Base-by-base conservation (phyloP, 2,329 filamentous ascomycete species). In the Chaetomium globosum region DNA sequence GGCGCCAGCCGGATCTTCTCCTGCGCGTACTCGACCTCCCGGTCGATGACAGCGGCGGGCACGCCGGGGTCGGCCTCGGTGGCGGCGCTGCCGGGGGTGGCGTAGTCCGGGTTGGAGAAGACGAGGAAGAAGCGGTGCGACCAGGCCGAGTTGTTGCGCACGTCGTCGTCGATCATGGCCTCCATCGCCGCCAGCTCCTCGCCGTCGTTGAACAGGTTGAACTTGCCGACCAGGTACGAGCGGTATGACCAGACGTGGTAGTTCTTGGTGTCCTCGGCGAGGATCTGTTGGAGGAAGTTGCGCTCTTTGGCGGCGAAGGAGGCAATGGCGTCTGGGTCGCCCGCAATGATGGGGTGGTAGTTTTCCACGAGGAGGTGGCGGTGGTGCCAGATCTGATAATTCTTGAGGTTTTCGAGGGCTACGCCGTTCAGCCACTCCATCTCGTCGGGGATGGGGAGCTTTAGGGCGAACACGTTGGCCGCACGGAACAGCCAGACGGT, bases 201-300 rank as follows among this genome's bases (percentile, higher is more conserved):
- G 23, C 68, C 68, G 56, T 67, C 68, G 56, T 83, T 81, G 83
- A 77, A 97, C 82, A 80, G 89, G 75, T 87, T 89, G 82, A 90
- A 78, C 74, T 86, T 87, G 59, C 80, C 79, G 49, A 88, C 85
- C 23, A 89, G 77, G 74, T 85, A 87, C 76, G 97, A 92, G 65
- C 95, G 85, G 80, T 98, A 99, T 63, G 89, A 92, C 95, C 95
- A 99, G 56, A 98, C 95, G 76, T 99, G 95, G 77, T 99, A 98
- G 81, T 99, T 99, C 80, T 99, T 99, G 58, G 90, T 87, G 76
- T 99, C 95, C 71, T 90, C 84, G 49, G 83, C 85, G 62, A 99
- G 88, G 85, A 99, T 98, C 55, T 83, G 78, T 65, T 83, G 84
- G 66, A 97, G 85, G 76, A 98, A 98, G 16, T 82, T 82, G 23